Base-by-base conservation (phyloP, 1,139 yeast genomes). In the Pichia inconspicua region DNA sequence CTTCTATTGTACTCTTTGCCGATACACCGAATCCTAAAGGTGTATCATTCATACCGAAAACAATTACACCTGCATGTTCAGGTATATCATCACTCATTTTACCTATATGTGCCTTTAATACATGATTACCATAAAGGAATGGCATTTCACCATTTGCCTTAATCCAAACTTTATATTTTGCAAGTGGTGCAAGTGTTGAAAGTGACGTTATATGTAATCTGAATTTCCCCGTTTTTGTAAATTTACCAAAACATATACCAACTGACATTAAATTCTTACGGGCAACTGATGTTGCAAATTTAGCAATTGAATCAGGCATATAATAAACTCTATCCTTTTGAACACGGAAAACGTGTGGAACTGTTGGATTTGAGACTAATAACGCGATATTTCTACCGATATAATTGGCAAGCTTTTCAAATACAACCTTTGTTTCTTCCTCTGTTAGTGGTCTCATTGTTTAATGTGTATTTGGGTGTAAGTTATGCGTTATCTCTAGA, bases 61-160 rank as follows among this genome's bases (percentile, higher is more conserved):
- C 83, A 57, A 94, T 77, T 34, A 92, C 90, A 60, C 99, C 98
- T 1, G 96, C 95, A 63, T 94, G 98, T 68, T 92, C 97, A 34
- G 98, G 97, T 50, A 92, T 87, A 64, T 94, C 97, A 57, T 92
- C 98, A 48, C 95, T 85, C 86, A 92, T 89, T 62, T 90, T 83
- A 37, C 98, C 98, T 51, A 92, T 76, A 64, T 92, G 98, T 14
- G 99, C 99, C 66, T 94, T 94, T 58, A 92, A 74, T 25, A 92
- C 94, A 66, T 92, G 96, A 70, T 92, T 92, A 40, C 99, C 99
- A 62, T 94, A 92, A 55, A 92, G 72, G 66, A 83, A 94, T 10
- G 98, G 97, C 98, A 94, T 94, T 68, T 92, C 99, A 59, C 98
- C 98, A 63, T 92, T 92, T 46, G 81, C 81, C 67, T 94, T 94